These are phyloP conservation scores for Cardamine chenopodiifolia DNA, from an alignment of 345 rosid species.

Conservation along the genomic window DNA sequence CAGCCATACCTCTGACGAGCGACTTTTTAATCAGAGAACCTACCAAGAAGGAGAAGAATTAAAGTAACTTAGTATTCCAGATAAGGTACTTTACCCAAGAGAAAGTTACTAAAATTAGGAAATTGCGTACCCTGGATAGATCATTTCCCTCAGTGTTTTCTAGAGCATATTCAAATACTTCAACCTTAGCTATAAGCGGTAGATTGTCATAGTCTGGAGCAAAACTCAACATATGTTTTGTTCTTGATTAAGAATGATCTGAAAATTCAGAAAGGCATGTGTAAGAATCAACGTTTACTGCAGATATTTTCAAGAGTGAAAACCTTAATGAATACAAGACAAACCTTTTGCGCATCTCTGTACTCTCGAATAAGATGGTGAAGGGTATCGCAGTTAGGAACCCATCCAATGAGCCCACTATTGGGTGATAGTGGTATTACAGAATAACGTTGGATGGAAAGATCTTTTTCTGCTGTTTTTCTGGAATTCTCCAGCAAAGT, in stretches of 20 bases:
- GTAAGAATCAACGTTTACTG: slow-evolving; percentile 13
- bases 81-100: slow-evolving; percentile 16
- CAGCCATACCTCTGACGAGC: slow-evolving; percentile 96
- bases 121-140: slow-evolving; percentile 71
- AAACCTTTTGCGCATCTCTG: slow-evolving; percentile 91
- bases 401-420: slow-evolving; percentile 97
- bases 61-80: slow-evolving; percentile 20
- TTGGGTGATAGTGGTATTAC: slow-evolving; percentile 96
- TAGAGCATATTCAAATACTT: slow-evolving; percentile 88
- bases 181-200: slow-evolving; percentile 90
- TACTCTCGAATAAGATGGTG: slow-evolving; percentile 92
- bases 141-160: slow-evolving; percentile 95
- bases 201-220: slow-evolving; percentile 93
- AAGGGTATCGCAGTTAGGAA: slow-evolving; percentile 93
- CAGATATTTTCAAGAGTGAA: slow-evolving; percentile 15
- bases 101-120: slow-evolving; percentile 7
- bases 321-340: slow-evolving; percentile 34
- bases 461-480: slow-evolving; percentile 88
- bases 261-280: slow-evolving; percentile 42
- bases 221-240: slow-evolving; percentile 85
- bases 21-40: slow-evolving; percentile 99
- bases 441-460: slow-evolving; percentile 79
- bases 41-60: slow-evolving; percentile 38
- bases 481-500: slow-evolving; percentile 87
- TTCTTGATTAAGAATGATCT: slow-evolving; percentile 93